These are phyloP conservation scores for Fusarium bulbicola DNA, from an alignment of 2,329 filamentous ascomycete species.

Conservation along the genomic window DNA sequence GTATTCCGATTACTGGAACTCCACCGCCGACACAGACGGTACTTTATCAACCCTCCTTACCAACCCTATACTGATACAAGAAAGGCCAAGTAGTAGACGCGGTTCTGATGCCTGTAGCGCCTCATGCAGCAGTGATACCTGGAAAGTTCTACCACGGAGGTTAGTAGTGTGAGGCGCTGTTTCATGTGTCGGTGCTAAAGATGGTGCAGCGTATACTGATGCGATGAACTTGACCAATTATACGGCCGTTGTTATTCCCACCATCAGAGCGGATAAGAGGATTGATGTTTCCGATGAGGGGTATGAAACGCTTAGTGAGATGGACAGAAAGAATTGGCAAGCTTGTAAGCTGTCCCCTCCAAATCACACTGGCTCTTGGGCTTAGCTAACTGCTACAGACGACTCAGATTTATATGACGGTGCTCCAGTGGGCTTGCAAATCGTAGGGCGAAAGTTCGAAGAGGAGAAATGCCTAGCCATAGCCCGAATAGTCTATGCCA, in stretches of 20 bases:
- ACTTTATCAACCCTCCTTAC: constrained; percentile 38
- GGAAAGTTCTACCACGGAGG: constrained; percentile 53
- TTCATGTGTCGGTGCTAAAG: neutral
- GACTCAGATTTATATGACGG: constrained; percentile 7
- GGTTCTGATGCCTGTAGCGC: constrained; percentile 59
- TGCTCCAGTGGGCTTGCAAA: constrained; percentile 23
- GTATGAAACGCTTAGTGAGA: constrained; percentile 52
- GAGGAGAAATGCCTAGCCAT: constrained; percentile 30
- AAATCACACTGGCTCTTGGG: too few relatives aligned
- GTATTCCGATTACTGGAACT: constrained; percentile 73
- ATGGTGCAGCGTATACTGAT: constrained; percentile 43
- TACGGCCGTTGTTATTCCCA: constrained; percentile 61
- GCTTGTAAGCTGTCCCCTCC: constrained; percentile 52
- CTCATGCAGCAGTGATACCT: constrained; percentile 59
- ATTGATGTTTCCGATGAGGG: constrained; percentile 54
- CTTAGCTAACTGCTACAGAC: neutral
- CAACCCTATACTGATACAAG: neutral
- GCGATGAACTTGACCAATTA: constrained; percentile 66
- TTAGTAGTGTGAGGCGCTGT: neutral
- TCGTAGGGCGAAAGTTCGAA: constrained; percentile 25
- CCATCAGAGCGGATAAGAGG: constrained; percentile 61
- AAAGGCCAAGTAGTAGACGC: constrained; percentile 63
- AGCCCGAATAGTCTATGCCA: neutral
- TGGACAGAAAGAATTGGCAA: constrained; percentile 55
- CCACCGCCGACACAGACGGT: constrained; percentile 58